phyloP scores from a whole-genome alignment of 140 eudicot genomes.

The Senecio squalidus region DNA sequence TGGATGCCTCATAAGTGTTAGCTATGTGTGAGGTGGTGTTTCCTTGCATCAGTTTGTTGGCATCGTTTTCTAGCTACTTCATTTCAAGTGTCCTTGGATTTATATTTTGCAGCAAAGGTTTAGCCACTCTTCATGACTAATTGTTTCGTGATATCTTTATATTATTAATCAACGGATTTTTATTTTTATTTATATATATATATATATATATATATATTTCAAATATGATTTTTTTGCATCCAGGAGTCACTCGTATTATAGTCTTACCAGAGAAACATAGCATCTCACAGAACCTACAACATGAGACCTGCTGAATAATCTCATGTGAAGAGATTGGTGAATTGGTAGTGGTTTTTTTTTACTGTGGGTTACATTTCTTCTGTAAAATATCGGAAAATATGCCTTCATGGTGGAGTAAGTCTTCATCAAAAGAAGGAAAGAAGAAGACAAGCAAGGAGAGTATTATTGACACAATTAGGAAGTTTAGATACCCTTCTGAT shows the following conservation, averaged over 20 bases:
- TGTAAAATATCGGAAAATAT: constrained; percentile 41
- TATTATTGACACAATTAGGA: constrained; percentile 64
- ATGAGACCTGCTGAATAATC: constrained; percentile 22
- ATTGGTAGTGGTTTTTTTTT: constrained; percentile 8
- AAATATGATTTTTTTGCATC: constrained; percentile 12
- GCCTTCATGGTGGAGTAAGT: constrained; percentile 90
- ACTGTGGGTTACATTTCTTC: constrained; percentile 1
- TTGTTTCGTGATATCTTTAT: constrained; percentile 1
- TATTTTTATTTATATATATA: constrained; percentile 13
- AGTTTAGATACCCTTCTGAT: constrained; percentile 53
- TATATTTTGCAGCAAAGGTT: constrained; percentile 2
- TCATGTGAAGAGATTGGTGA: constrained; percentile 27
- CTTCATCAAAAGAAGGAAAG: constrained; percentile 76
- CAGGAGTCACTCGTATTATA: constrained; percentile 15
- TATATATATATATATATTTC: too few species aligned
- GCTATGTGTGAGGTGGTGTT: not conserved
- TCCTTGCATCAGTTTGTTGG: not conserved
- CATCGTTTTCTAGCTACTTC: constrained; percentile 1
- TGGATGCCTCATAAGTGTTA: not conserved
- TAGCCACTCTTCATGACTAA: not conserved
- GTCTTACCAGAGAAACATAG: constrained; percentile 7
- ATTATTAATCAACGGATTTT: not conserved
- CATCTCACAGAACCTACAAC: constrained; percentile 3
- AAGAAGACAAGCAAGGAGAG: constrained; percentile 65
- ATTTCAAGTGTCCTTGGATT: not conserved